phyloP scores from a whole-genome alignment of 1,139 yeast genomes.

The Geotrichum histeridarum region DNA sequence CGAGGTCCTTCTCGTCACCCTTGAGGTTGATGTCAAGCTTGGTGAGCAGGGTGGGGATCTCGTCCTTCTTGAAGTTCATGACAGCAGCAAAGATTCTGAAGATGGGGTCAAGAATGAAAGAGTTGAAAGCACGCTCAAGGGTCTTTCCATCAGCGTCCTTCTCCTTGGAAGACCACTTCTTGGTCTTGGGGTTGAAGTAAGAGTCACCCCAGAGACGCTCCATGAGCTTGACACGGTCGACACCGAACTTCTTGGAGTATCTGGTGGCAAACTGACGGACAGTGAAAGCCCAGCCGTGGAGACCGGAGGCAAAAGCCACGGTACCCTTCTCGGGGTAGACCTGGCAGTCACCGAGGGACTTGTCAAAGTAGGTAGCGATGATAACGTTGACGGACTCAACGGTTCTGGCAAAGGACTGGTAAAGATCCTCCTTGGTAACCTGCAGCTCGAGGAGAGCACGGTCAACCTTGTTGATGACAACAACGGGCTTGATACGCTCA shows the following conservation, averaged over 20 bases:
- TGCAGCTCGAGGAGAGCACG: constrained; percentile 99
- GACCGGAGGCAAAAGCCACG: constrained; percentile 99
- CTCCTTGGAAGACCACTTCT: constrained; percentile 97
- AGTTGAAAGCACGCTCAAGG: constrained; percentile 99
- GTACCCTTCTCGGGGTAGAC: constrained; percentile 99
- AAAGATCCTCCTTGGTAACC: constrained; percentile 97
- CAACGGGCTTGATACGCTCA: constrained; percentile 99
- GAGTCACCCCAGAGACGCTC: constrained; percentile 99
- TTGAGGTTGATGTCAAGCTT: constrained; percentile 88
- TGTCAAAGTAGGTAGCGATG: constrained; percentile 91
- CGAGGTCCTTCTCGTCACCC: constrained; percentile 93
- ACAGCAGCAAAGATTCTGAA: constrained; percentile 93
- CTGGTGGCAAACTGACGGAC: constrained; percentile 97
- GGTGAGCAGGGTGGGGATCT: constrained; percentile 81
- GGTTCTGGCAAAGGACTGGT: constrained; percentile 97
- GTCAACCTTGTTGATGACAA: constrained; percentile 97
- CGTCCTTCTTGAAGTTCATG: constrained; percentile 97
- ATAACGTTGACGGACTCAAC: constrained; percentile 98
- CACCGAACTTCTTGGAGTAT: constrained; percentile 99
- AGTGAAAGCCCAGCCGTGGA: constrained; percentile 99
- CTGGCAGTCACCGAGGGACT: constrained; percentile 89
- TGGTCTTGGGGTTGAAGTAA: constrained; percentile 99
- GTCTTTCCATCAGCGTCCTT: constrained; percentile 93
- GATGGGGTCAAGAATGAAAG: constrained; percentile 98
- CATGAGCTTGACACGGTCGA: constrained; percentile 96